phyloP scores from a whole-genome alignment of 2,329 filamentous ascomycete genomes.

The Sodiomyces alkalinus region DNA sequence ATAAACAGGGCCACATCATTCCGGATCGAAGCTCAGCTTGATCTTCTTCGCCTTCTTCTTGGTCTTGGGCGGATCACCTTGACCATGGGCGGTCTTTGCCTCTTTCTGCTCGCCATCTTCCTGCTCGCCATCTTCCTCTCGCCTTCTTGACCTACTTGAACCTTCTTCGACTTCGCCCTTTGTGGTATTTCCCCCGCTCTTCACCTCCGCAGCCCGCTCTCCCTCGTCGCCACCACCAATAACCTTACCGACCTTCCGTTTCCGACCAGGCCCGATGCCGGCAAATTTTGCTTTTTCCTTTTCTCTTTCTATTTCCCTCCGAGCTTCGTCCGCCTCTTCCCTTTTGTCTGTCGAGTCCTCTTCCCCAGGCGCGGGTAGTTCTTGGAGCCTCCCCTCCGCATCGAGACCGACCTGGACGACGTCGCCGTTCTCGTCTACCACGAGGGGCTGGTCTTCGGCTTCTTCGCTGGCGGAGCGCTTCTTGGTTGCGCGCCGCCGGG shows the following conservation, averaged over 20 bases:
- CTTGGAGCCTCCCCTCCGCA: constrained; percentile 12
- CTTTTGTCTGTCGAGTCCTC: constrained; percentile 8
- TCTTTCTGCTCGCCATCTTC: constrained; percentile 2
- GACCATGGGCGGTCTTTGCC: constrained; percentile 1
- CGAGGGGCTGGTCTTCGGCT: constrained; percentile 61
- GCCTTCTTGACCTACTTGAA: too few species aligned
- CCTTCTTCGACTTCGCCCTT: too few species aligned
- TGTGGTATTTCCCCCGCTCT: too few species aligned
- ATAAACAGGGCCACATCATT: constrained; percentile 4
- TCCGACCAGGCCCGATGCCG: constrained; percentile 30
- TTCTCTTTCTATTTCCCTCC: background rate
- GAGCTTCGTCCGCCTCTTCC: too few species aligned
- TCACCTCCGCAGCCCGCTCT: too few species aligned
- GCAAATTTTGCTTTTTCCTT: constrained; percentile 20
- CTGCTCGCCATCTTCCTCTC: constrained; percentile 1
- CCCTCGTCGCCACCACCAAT: constrained; percentile 21
- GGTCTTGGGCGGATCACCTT: constrained; percentile 3
- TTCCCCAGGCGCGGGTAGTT: constrained; percentile 12
- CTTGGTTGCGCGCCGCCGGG: constrained; percentile 31
- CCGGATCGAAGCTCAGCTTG: constrained; percentile 43
- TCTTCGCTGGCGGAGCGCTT: constrained; percentile 49
- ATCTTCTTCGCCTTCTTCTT: constrained; percentile 43
- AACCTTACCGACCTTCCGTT: constrained; percentile 39
- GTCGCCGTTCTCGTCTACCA: constrained; percentile 59
- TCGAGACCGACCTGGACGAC: constrained; percentile 36